Percentiles rank a stretch among this genome's conserved stretches.
Conservation (phyloP, 2,329 filamentous ascomycete genomes). For the Lizonia empirigonia region DNA sequence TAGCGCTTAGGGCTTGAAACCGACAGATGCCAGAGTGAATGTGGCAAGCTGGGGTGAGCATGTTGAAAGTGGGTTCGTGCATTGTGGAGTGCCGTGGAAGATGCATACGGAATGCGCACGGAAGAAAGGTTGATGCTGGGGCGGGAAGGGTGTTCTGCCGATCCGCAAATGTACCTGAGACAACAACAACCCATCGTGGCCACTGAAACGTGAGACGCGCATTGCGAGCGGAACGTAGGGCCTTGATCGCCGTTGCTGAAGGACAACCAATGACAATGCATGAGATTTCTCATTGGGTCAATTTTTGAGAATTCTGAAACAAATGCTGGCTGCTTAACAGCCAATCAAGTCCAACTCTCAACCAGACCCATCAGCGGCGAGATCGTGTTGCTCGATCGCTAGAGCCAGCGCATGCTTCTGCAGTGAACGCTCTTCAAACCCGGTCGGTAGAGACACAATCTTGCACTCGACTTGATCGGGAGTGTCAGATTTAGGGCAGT, state of each 20-base stretch:
- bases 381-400: background rate
- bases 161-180: constrained; percentile 8
- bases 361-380: constrained; percentile 1
- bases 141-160: background rate
- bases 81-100: constrained; percentile 2
- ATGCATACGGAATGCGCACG: constrained; percentile 7
- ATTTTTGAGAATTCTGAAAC: constrained; percentile 1
- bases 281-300: constrained; percentile 3
- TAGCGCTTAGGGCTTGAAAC: constrained; percentile 41
- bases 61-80: constrained; percentile 12
- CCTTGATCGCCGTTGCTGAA: background rate
- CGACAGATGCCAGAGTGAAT: constrained; percentile 18
- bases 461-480: background rate
- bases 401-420: constrained; percentile 9
- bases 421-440: background rate
- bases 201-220: constrained; percentile 13
- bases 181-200: constrained; percentile 2
- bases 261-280: background rate
- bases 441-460: background rate
- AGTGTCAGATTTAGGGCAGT: background rate
- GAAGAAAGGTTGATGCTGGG: constrained; percentile 3
- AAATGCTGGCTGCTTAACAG: background rate
- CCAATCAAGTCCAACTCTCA: constrained; percentile 6
- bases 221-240: constrained; percentile 5
- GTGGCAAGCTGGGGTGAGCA: constrained; percentile 19